Evolutionary conservation across 192 early-diverging fungal species (phyloP).

Genomic region (Backusella liffmaniae): DNA sequence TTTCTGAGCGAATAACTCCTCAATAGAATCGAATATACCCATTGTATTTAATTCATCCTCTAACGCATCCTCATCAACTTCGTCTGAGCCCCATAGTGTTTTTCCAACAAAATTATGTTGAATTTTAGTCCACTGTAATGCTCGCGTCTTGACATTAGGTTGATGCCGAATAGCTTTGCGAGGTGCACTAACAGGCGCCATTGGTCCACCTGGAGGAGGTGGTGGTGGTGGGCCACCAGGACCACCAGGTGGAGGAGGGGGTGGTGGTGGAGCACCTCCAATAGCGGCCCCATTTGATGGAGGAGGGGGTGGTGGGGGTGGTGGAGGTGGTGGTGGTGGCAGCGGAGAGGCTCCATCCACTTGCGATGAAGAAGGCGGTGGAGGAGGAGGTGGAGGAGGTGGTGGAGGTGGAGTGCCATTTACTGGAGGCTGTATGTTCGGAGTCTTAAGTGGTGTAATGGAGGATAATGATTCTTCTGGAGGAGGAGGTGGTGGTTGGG

Average conservation of each 20-base stretch:
- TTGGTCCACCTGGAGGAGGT: constrained; percentile 23
- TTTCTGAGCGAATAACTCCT: constrained; percentile 74
- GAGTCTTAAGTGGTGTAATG: background rate
- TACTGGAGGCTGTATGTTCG: background rate
- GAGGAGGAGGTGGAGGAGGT: constrained; percentile 24
- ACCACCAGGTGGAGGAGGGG: constrained; percentile 34
- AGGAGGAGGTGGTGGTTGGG: constrained; percentile 9
- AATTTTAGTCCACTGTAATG: constrained; percentile 80
- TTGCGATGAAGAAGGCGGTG: constrained; percentile 32
- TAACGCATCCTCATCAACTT: constrained; percentile 48
- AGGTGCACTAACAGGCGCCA: constrained; percentile 39
- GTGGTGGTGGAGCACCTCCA: constrained; percentile 12
- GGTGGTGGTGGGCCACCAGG: constrained; percentile 41
- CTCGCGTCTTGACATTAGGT: constrained; percentile 72
- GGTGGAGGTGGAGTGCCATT: constrained; percentile 32
- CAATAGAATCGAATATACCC: constrained; percentile 65
- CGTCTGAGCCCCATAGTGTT: constrained; percentile 62
- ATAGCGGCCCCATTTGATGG: constrained; percentile 13
- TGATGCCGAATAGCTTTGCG: constrained; percentile 64
- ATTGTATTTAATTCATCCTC: constrained; percentile 54
- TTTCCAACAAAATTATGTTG: constrained; percentile 58
- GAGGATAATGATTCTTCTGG: background rate
- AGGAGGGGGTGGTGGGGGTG: constrained; percentile 42
- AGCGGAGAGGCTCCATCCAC: constrained; percentile 14
- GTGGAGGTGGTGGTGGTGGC: constrained; percentile 47